These are phyloP conservation scores for Acidomyces sp. DNA, from an alignment of 495 filamentous ascomycete genomes.

Conservation along the genomic window DNA sequence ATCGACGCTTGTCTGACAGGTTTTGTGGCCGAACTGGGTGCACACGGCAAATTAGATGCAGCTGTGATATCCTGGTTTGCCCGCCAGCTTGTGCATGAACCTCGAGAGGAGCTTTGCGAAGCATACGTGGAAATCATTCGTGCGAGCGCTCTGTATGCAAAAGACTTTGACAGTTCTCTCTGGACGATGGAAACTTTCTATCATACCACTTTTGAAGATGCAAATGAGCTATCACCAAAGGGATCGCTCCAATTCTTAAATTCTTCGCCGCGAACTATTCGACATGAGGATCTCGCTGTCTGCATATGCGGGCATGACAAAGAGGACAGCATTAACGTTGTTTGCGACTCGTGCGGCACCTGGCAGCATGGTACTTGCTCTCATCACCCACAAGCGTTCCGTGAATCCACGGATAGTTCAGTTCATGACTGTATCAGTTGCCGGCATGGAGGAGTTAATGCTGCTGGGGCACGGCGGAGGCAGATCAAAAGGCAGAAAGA, in stretches of 20 bases:
- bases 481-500: too few relatives aligned
- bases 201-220: neutral
- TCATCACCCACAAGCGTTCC: too few relatives aligned
- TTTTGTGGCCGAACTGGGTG: conserved; percentile 12
- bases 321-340: neutral
- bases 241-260: too few relatives aligned
- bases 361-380: conserved; percentile 6
- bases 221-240: too few relatives aligned
- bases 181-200: neutral
- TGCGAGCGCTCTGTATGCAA: neutral
- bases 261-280: too few relatives aligned
- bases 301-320: conserved; percentile 1
- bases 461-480: too few relatives aligned
- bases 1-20: conserved; percentile 16
- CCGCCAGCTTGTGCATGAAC: conserved; percentile 9
- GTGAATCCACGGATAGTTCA: too few relatives aligned
- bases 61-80: conserved; percentile 5
- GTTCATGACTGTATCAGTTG: too few relatives aligned
- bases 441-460: too few relatives aligned
- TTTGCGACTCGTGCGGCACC: conserved; percentile 3
- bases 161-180: neutral
- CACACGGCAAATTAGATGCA: neutral
- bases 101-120: conserved; percentile 16
- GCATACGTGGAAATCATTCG: conserved; percentile 13
- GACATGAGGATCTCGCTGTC: neutral